Evolutionary conservation across 2,329 filamentous ascomycete species (phyloP).

Genomic region (Calonectria leucothoes): DNA sequence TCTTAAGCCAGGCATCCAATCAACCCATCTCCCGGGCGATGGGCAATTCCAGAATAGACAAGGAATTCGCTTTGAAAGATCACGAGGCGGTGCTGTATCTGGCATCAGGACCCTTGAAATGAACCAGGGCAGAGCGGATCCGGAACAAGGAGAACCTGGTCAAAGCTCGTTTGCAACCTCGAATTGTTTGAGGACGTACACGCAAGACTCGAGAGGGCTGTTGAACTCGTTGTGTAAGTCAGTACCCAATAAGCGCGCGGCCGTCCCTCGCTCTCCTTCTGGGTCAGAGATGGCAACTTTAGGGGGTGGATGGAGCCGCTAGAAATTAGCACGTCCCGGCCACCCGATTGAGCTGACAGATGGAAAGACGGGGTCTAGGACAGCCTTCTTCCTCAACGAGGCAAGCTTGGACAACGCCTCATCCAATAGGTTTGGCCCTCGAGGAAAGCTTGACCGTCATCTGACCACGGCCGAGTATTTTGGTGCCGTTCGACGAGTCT

Average conservation of each 20-base stretch:
- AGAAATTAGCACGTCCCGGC: slow-evolving; percentile 13
- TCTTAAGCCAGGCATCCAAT: slow-evolving; percentile 30
- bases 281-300: slow-evolving; percentile 9
- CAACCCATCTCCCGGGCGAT: slow-evolving; percentile 7
- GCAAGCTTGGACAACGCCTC: background rate
- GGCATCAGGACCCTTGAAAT: slow-evolving; percentile 26
- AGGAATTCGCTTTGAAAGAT: slow-evolving; percentile 20
- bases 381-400: slow-evolving; percentile 9
- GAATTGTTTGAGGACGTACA: background rate
- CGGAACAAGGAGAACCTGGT: slow-evolving; percentile 22
- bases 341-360: slow-evolving; percentile 24
- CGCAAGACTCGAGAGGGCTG: background rate
- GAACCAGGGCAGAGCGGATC: slow-evolving; percentile 23
- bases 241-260: background rate
- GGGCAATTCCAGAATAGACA: slow-evolving; percentile 28
- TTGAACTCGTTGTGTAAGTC: slow-evolving; percentile 10
- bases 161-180: slow-evolving; percentile 10
- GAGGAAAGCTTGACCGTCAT: slow-evolving; percentile 30
- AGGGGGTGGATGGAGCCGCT: slow-evolving; percentile 12
- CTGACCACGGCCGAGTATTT: slow-evolving; percentile 23
- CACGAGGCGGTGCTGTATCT: slow-evolving; percentile 28
- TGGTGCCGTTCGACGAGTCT: slow-evolving; percentile 13
- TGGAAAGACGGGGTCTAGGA: slow-evolving; percentile 22
- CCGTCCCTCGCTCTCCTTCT: background rate
- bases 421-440: slow-evolving; percentile 19